These are phyloP conservation scores for Durotheca rogersii DNA, from an alignment of 495 filamentous ascomycete genomes.

Conservation along the genomic window DNA sequence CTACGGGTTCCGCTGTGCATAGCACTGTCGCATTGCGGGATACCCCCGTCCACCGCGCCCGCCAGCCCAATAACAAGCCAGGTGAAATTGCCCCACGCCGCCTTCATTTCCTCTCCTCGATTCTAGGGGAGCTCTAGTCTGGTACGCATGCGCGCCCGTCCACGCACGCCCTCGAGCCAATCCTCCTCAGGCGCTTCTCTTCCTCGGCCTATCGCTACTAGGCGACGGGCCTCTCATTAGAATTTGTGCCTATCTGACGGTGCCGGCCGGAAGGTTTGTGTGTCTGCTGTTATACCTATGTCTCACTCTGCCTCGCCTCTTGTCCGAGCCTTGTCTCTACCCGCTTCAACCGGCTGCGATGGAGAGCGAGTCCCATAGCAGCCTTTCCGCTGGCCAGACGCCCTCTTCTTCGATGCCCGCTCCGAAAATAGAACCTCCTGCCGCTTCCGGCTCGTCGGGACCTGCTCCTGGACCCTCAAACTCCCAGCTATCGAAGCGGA, in stretches of 20 bases:
- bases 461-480: conserved; percentile 9
- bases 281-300: too few species aligned
- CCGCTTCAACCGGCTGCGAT: conserved; percentile 22
- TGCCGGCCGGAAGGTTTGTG: conserved; percentile 7
- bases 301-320: too few species aligned
- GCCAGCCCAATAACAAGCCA: too few species aligned
- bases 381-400: conserved; percentile 27
- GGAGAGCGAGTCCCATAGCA: conserved; percentile 33
- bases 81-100: too few species aligned
- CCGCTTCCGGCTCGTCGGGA: conserved; percentile 14
- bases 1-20: too few species aligned
- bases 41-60: too few species aligned
- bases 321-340: conserved; percentile 23
- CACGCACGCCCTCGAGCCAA: too few species aligned
- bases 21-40: too few species aligned
- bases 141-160: too few species aligned
- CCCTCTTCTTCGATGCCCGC: conserved; percentile 29
- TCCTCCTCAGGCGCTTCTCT: conserved; percentile 1
- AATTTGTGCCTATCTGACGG: too few species aligned
- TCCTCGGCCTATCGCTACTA: neutral
- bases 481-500: conserved; percentile 41
- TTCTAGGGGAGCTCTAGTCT: too few species aligned
- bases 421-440: conserved; percentile 28
- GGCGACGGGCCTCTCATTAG: conserved; percentile 1
- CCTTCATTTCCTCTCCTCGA: too few species aligned